Evolutionary conservation across 495 filamentous ascomycete species (phyloP), one percentile per base, ranked within the genome.

Genomic region (Lentithecium fluviatile): DNA sequence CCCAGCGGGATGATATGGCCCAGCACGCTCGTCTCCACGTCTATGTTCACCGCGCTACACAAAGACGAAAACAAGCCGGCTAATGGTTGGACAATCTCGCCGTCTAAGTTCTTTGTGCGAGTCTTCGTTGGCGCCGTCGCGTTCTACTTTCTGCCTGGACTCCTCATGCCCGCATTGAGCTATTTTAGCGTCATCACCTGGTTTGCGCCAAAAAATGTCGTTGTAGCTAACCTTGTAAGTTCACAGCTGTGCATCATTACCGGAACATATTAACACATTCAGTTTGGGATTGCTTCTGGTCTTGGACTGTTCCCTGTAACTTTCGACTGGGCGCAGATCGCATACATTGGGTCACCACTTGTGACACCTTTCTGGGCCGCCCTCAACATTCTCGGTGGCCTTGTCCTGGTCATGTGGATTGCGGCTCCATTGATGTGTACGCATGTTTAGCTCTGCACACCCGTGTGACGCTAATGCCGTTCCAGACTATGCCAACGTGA

Each of bases 1-100:
- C 91, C 91, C 6, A 85, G 87, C 43, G 86, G 89, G 17, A 95
- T 96, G 90, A 88, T 96, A 15, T 96, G 91, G 91, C 91, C 92
- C 0, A 85, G 86, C 45, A 92, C 91, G 3, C 77, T 96, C 29
- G 90, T 91, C 72, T 92, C 91, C 43, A 88, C 90, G 0, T 87
- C 91, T 42, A 88, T 96, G 78, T 88, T 96, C 64, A 85, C 83
- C 2, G 92, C 91, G 0, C 77, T 96, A 21, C 92, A 96, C 70
- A 91, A 89, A 49, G 85, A 88, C 53, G 84, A 87, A 49, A 95
- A 95, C 68, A 80, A 80, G 45, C 73, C 84, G 17, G 91, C 91
- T 3, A 86, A 95, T 75, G 90, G 91, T 1, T 96, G 91, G 91
- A 79, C 63, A 13, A 88, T 96, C 46, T 86, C 85, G 43, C 80